Evolutionary conservation across 106 monocot species (phyloP).

Genomic region (Apostasia shenzhenica): DNA sequence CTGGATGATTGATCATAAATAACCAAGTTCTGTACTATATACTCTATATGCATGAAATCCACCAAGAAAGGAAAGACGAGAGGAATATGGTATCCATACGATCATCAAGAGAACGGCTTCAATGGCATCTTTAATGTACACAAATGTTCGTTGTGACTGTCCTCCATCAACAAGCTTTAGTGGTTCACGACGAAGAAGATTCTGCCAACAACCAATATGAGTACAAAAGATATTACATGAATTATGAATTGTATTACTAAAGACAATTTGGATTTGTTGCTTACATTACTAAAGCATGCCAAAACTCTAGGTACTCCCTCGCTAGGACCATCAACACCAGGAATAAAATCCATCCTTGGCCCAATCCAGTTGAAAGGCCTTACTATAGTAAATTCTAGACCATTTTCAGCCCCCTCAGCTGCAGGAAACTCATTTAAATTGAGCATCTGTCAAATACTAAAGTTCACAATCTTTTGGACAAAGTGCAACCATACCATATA

Average conservation of each 20-base stretch:
- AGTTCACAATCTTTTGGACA: background rate
- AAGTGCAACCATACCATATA: conserved; percentile 32
- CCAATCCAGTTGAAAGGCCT: conserved; percentile 82
- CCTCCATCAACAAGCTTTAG: conserved; percentile 76
- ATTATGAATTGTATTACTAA: too few relatives aligned
- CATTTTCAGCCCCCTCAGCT: conserved; percentile 83
- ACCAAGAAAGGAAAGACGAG: too few relatives aligned
- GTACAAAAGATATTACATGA: too few relatives aligned
- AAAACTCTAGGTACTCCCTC: conserved; percentile 76
- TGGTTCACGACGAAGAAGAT: conserved; percentile 51
- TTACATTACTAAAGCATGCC: conserved; percentile 73
- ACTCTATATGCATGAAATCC: too few relatives aligned
- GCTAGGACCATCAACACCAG: conserved; percentile 75
- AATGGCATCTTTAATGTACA: conserved; percentile 81
- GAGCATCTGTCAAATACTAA: background rate
- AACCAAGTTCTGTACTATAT: too few relatives aligned
- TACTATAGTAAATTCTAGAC: conserved; percentile 55
- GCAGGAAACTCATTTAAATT: background rate
- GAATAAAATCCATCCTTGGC: conserved; percentile 81
- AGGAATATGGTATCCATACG: conserved; percentile 4
- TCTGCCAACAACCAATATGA: conserved; percentile 20
- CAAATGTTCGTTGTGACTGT: conserved; percentile 63
- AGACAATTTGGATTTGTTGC: background rate
- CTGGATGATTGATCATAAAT: too few relatives aligned
- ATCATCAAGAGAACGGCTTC: conserved; percentile 76